A percentile compares a stretch with the other conserved stretches of the same genome.
Conservation (phyloP, 106 monocot species). For the Posidonia australis region DNA sequence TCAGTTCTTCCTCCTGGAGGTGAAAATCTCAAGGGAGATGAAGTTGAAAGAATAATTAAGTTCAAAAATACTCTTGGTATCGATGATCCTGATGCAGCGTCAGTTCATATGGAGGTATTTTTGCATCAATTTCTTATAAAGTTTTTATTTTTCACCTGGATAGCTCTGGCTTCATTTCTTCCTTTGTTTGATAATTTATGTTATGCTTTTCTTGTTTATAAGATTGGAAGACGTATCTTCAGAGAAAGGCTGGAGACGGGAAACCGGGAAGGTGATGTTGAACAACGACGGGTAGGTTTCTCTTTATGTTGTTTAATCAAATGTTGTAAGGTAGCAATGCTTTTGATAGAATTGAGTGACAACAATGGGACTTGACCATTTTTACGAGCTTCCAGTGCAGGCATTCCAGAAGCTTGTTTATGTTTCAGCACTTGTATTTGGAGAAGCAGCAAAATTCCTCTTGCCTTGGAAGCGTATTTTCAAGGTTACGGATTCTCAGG, state of each 20-base stretch:
- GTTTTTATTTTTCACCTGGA: too few species aligned
- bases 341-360: background rate
- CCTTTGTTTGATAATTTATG: background rate
- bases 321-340: background rate
- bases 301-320: conserved; percentile 2
- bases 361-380: conserved; percentile 3
- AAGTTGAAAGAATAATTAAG: conserved; percentile 75
- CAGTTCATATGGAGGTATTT: conserved; percentile 92
- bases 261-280: conserved; percentile 73
- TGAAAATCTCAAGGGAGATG: conserved; percentile 82
- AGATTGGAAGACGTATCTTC: conserved; percentile 91
- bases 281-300: conserved; percentile 60
- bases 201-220: background rate
- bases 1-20: conserved; percentile 68
- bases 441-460: conserved; percentile 62
- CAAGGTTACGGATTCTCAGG: conserved; percentile 97
- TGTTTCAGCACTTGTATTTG: conserved; percentile 49
- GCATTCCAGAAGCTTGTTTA: conserved; percentile 97
- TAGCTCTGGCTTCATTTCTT: background rate
- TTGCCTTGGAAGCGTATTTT: conserved; percentile 98
- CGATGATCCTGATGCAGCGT: conserved; percentile 92
- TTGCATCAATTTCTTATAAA: background rate
- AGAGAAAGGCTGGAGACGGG: conserved; percentile 84
- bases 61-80: conserved; percentile 90
- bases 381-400: conserved; percentile 28